These are phyloP conservation scores for Tetraselmis chui DNA, from an alignment of 139 green algal species.

Conservation along the genomic window DNA sequence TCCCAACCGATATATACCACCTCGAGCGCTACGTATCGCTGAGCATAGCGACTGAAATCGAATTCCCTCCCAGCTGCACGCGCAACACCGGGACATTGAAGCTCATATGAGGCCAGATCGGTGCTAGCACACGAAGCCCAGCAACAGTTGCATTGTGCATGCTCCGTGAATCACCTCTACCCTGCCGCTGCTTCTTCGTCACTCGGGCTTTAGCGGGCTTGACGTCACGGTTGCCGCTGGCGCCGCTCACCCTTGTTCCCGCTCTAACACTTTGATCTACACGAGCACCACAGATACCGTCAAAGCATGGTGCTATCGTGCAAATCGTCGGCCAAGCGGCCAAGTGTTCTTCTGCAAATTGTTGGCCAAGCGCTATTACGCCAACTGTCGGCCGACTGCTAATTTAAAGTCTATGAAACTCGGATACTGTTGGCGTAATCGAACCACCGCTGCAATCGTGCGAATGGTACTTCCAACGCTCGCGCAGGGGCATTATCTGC, in stretches of 20 bases:
- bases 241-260: background rate
- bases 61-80: slow-evolving; percentile 14
- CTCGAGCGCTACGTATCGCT: slow-evolving; percentile 71
- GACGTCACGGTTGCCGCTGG: background rate
- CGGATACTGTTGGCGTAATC: too few species aligned
- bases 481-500: too few species aligned
- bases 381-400: too few species aligned
- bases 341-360: too few species aligned
- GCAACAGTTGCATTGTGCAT: background rate
- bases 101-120: background rate
- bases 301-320: too few species aligned
- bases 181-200: background rate
- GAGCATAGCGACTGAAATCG: slow-evolving; percentile 43
- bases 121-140: background rate
- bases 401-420: too few species aligned
- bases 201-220: background rate
- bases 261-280: too few species aligned
- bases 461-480: too few species aligned
- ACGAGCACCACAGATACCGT: too few species aligned
- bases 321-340: too few species aligned
- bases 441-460: too few species aligned
- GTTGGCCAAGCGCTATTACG: too few species aligned
- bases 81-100: background rate
- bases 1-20: slow-evolving; percentile 71
- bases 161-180: background rate